These are phyloP conservation scores for Plasmodium vinckei DNA, from an alignment of 169 alveolate species.

Conservation along the genomic window DNA sequence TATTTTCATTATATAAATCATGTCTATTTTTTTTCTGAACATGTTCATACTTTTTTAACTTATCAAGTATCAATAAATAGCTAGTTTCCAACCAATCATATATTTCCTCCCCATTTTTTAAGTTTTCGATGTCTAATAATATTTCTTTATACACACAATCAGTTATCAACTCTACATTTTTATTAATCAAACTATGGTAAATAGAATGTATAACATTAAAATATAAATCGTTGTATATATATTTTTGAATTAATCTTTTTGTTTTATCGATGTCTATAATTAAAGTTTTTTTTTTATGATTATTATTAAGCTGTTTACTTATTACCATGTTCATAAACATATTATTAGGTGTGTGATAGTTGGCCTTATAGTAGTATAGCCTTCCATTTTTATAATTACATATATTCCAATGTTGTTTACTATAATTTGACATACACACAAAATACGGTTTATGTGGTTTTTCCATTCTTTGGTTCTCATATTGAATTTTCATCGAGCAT, in stretches of 20 bases:
- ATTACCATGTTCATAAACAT: slow-evolving; percentile 9
- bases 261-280: slow-evolving; percentile 6
- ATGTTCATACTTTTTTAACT: background rate
- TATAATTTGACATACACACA: background rate
- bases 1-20: background rate
- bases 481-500: background rate
- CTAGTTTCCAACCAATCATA: too few relatives aligned
- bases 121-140: background rate
- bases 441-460: background rate
- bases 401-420: slow-evolving; percentile 9
- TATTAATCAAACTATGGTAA: slow-evolving; percentile 13
- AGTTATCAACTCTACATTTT: background rate
- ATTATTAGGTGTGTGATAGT: background rate
- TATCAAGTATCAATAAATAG: background rate
- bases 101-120: background rate
- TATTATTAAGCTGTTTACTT: background rate
- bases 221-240: slow-evolving; percentile 27
- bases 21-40: background rate
- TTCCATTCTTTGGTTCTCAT: background rate
- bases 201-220: slow-evolving; percentile 18
- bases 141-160: background rate
- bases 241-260: background rate
- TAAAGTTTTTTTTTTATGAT: background rate
- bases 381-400: background rate
- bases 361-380: too few relatives aligned